These are phyloP conservation scores for Lumnitzera racemosa DNA, from an alignment of 345 rosid genomes.

Conservation along the genomic window DNA sequence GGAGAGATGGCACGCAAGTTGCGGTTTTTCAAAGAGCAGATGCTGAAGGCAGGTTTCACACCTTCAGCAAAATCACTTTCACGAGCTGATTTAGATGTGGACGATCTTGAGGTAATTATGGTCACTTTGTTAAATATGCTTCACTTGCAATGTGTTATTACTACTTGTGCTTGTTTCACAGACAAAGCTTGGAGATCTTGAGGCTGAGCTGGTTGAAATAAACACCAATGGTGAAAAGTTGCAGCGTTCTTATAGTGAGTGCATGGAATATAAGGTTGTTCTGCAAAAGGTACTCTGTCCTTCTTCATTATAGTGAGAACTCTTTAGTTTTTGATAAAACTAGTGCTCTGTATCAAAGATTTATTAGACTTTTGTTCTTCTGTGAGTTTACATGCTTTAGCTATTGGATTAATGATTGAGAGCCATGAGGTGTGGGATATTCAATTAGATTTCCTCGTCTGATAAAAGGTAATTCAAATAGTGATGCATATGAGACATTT, in stretches of 20 bases:
- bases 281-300: constrained; percentile 55
- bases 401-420: too few species aligned
- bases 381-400: too few species aligned
- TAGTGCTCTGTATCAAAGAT: neutral
- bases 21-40: constrained; percentile 84
- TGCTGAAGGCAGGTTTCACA: constrained; percentile 62
- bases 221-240: constrained; percentile 81
- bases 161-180: constrained; percentile 15
- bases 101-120: constrained; percentile 61
- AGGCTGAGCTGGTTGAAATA: constrained; percentile 90
- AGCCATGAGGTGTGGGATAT: too few species aligned
- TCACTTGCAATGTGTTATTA: neutral
- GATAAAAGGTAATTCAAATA: too few species aligned
- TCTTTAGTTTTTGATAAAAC: neutral
- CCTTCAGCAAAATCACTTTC: constrained; percentile 34
- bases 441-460: too few species aligned
- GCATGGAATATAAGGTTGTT: constrained; percentile 77
- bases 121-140: neutral
- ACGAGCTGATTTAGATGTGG: constrained; percentile 41
- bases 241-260: constrained; percentile 72
- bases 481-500: too few species aligned
- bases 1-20: constrained; percentile 94
- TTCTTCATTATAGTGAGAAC: neutral
- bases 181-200: constrained; percentile 88
- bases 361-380: neutral